phyloP scores from a whole-genome alignment of 169 alveolate genomes.

The Plasmodium malariae region DNA sequence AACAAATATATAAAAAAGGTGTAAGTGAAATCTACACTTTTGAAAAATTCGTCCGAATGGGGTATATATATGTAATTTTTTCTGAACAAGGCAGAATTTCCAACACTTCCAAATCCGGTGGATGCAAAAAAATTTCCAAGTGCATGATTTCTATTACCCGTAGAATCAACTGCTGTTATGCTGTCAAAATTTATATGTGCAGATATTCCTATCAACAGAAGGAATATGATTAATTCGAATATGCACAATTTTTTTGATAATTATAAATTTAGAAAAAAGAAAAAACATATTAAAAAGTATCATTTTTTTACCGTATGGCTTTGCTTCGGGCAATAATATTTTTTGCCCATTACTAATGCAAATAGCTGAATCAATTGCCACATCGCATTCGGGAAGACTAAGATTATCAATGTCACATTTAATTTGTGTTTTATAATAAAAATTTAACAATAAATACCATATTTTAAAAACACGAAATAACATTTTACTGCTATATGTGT shows the following conservation, averaged over 20 bases:
- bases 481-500: constrained; percentile 35
- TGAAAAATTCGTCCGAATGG: constrained; percentile 80
- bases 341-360: constrained; percentile 83
- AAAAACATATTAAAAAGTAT: not conserved
- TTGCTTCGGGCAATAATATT: constrained; percentile 81
- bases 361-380: constrained; percentile 84
- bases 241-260: not conserved
- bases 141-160: constrained; percentile 90
- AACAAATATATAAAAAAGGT: constrained; percentile 86
- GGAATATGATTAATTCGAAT: not conserved
- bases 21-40: constrained; percentile 85
- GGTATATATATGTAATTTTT: constrained; percentile 85
- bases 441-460: constrained; percentile 30
- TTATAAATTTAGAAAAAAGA: not conserved
- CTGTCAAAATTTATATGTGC: constrained; percentile 87
- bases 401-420: constrained; percentile 35
- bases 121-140: constrained; percentile 88
- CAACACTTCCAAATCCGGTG: constrained; percentile 91
- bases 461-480: constrained; percentile 27
- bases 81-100: constrained; percentile 89
- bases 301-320: constrained; percentile 76
- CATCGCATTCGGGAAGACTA: constrained; percentile 80
- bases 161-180: constrained; percentile 87
- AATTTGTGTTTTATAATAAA: constrained; percentile 32
- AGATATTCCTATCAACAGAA: constrained; percentile 81